A percentile compares a stretch with the other conserved stretches of the same genome.
phyloP scores from a whole-genome alignment of 495 filamentous ascomycete genomes.

The Lentithecium fluviatile region DNA sequence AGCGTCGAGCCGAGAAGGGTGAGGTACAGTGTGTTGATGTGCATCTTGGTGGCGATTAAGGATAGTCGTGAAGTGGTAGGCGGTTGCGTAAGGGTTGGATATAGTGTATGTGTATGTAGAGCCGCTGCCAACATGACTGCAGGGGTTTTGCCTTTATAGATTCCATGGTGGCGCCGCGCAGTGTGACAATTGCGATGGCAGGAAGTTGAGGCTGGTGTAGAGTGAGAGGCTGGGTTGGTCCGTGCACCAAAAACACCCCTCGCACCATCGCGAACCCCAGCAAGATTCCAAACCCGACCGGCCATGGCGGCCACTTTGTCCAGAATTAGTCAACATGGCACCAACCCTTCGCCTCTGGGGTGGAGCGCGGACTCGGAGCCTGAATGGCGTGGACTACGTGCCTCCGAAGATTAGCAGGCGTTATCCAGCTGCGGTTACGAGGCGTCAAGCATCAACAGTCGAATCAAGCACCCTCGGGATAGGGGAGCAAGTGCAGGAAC shows the following conservation, averaged over 20 bases:
- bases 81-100: neutral
- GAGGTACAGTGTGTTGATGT: constrained; percentile 1
- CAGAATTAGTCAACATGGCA: no score
- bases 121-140: neutral
- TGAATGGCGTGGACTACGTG: no score
- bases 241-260: neutral
- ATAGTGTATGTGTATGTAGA: neutral
- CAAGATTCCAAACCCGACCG: no score
- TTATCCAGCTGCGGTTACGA: no score
- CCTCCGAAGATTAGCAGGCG: no score
- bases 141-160: constrained; percentile 11
- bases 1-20: constrained; percentile 8
- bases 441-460: no score
- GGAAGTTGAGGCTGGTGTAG: constrained; percentile 24
- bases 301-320: no score
- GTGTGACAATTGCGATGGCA: constrained; percentile 19
- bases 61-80: constrained; percentile 9
- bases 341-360: no score
- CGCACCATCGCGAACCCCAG: no score
- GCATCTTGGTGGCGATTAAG: constrained; percentile 18
- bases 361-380: no score
- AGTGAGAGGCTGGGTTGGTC: neutral
- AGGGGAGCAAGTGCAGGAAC: no score
- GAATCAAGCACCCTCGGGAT: no score
- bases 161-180: constrained; percentile 3